A percentile compares a stretch with the other conserved stretches of the same genome.
Conservation (phyloP, 768 basidiomycete species). For the Tubosaeta sp. region DNA sequence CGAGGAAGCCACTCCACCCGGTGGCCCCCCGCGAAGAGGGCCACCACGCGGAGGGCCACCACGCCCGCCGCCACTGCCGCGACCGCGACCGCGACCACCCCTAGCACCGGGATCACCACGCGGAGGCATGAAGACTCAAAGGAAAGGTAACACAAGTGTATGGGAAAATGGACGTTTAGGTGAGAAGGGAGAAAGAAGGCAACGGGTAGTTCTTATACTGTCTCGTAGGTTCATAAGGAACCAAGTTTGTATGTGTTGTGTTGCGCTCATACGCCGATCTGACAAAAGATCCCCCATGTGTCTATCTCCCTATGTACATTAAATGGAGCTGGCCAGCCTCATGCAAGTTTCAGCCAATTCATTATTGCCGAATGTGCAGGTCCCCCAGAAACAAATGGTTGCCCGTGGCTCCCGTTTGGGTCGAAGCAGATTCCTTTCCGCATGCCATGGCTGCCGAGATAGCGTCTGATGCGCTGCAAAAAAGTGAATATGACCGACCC, state of each 20-base stretch:
- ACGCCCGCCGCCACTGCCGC: conserved; percentile 26
- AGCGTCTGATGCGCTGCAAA: conserved; percentile 62
- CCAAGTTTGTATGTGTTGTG: conserved; percentile 28
- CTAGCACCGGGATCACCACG: conserved; percentile 22
- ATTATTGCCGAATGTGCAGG: conserved; percentile 55
- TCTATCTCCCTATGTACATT: conserved; percentile 7
- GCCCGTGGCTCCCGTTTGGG: conserved; percentile 58
- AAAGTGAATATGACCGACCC: neutral
- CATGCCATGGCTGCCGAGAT: conserved; percentile 73
- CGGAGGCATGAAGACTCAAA: conserved; percentile 37
- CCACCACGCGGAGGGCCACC: conserved; percentile 25
- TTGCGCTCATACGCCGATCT: conserved; percentile 4
- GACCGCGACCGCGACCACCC: conserved; percentile 19
- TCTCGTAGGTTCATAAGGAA: neutral
- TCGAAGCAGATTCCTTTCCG: conserved; percentile 63
- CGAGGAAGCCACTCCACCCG: conserved; percentile 18
- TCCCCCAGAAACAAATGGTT: conserved; percentile 51
- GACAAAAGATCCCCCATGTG: conserved; percentile 6
- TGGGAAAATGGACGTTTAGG: conserved; percentile 18
- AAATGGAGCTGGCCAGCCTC: conserved; percentile 7
- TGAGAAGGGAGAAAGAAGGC: conserved; percentile 8
- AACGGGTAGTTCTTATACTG: conserved; percentile 18
- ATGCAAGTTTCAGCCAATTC: conserved; percentile 49
- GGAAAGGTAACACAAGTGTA: neutral
- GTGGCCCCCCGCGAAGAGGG: conserved; percentile 27